Evolutionary conservation across 352 stramenopile species (phyloP).

Genomic region (Phytophthora pisi): DNA sequence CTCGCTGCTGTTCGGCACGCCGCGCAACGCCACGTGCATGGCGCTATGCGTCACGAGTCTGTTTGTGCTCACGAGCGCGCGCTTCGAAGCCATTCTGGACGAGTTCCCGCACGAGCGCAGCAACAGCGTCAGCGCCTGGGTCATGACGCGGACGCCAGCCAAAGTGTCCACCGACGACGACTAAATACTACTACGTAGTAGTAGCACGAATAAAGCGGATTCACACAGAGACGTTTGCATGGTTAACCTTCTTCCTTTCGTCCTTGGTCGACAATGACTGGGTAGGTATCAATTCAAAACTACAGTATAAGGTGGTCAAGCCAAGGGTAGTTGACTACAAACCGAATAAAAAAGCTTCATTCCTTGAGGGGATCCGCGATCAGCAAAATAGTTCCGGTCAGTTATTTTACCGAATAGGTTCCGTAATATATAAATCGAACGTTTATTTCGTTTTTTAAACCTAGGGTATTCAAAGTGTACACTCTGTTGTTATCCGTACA

Average conservation of each 20-base stretch:
- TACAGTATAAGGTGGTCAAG: constrained; percentile 9
- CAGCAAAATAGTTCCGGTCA: too few relatives aligned
- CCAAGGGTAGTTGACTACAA: constrained; percentile 7
- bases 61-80: constrained; percentile 65
- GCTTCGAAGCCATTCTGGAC: constrained; percentile 71
- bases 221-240: constrained; percentile 5
- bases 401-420: too few relatives aligned
- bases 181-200: neutral
- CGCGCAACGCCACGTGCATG: constrained; percentile 69
- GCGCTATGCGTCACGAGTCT: constrained; percentile 75
- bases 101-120: constrained; percentile 69
- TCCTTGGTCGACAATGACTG: neutral
- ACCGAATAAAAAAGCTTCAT: constrained; percentile 29
- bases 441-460: too few relatives aligned
- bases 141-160: constrained; percentile 46
- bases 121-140: constrained; percentile 67
- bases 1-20: constrained; percentile 73
- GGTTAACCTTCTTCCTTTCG: neutral
- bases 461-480: too few relatives aligned
- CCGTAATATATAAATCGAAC: too few relatives aligned
- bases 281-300: constrained; percentile 16
- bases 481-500: too few relatives aligned
- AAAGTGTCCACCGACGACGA: constrained; percentile 3
- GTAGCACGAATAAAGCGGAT: neutral
- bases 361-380: neutral